A percentile compares a stretch with the other conserved stretches of the same genome.
These are phyloP conservation scores for Carex littledalei DNA, from an alignment of 176 grass and related monocot genomes.

Conservation along the genomic window DNA sequence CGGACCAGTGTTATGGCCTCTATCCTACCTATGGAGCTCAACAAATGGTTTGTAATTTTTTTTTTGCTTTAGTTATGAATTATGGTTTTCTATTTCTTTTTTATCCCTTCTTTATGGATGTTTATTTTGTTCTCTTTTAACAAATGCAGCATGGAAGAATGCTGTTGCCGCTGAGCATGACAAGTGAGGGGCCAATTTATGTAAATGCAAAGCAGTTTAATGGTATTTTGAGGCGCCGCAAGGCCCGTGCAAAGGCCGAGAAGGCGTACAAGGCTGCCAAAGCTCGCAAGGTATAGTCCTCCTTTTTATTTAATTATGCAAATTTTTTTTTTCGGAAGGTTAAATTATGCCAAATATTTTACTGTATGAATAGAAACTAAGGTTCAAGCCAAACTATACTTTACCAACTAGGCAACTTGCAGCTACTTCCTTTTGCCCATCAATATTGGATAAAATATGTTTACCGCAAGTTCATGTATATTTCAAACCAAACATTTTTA, in stretches of 20 bases:
- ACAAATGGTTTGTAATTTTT: conserved; percentile 46
- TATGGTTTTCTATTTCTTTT: background rate
- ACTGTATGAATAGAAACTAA: background rate
- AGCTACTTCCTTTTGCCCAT: background rate
- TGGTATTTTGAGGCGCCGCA: conserved; percentile 81
- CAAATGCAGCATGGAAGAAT: conserved; percentile 50
- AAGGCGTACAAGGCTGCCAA: conserved; percentile 44
- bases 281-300: conserved; percentile 58
- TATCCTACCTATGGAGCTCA: conserved; percentile 45
- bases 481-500: background rate
- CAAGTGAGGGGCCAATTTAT: conserved; percentile 63
- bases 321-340: background rate
- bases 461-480: background rate
- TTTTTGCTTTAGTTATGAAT: conserved; percentile 6
- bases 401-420: background rate
- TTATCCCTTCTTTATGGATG: background rate
- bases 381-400: background rate
- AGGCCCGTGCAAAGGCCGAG: conserved; percentile 79
- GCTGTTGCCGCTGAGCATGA: conserved; percentile 63
- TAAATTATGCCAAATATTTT: background rate
- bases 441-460: background rate
- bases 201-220: conserved; percentile 91
- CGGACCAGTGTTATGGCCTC: conserved; percentile 67
- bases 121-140: conserved; percentile 22
- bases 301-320: background rate